Evolutionary conservation across 345 rosid species (phyloP).

Genomic region (Acer saccharum): DNA sequence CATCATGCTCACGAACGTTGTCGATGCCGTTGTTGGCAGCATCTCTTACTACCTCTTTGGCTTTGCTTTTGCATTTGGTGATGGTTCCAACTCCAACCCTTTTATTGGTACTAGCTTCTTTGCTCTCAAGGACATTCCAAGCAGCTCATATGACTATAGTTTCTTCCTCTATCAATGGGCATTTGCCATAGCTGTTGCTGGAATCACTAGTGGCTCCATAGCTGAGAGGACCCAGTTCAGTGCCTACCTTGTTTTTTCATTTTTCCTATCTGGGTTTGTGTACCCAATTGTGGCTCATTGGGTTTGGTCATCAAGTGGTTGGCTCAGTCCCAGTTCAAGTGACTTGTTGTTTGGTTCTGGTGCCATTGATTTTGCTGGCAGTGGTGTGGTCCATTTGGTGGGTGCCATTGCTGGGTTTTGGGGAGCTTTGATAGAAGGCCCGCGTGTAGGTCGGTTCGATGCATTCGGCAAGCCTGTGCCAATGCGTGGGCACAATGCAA

Average conservation of each 20-base stretch:
- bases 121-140: slow-evolving; percentile 51
- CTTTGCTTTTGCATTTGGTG: slow-evolving; percentile 76
- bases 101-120: slow-evolving; percentile 57
- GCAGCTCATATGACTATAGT: slow-evolving; percentile 42
- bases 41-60: slow-evolving; percentile 69
- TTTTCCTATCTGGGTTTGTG: slow-evolving; percentile 63
- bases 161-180: slow-evolving; percentile 74
- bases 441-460: slow-evolving; percentile 58
- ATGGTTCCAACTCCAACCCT: slow-evolving; percentile 44
- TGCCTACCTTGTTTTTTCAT: slow-evolving; percentile 63
- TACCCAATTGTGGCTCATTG: slow-evolving; percentile 63
- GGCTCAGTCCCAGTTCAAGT: slow-evolving; percentile 52
- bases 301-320: slow-evolving; percentile 70
- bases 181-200: slow-evolving; percentile 67
- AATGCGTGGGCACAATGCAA: slow-evolving; percentile 67
- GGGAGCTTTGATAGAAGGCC: slow-evolving; percentile 62
- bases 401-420: slow-evolving; percentile 62
- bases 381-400: slow-evolving; percentile 59
- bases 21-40: slow-evolving; percentile 74
- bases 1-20: slow-evolving; percentile 71
- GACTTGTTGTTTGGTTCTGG: slow-evolving; percentile 54
- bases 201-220: slow-evolving; percentile 70
- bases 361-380: slow-evolving; percentile 66
- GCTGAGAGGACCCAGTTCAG: slow-evolving; percentile 79
- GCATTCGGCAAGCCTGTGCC: slow-evolving; percentile 52